Evolutionary conservation across 371 early-diverging fungal genomes (phyloP), one percentile per base, ranked within the genome.

Genomic region (Syncephalastrum sp.): DNA sequence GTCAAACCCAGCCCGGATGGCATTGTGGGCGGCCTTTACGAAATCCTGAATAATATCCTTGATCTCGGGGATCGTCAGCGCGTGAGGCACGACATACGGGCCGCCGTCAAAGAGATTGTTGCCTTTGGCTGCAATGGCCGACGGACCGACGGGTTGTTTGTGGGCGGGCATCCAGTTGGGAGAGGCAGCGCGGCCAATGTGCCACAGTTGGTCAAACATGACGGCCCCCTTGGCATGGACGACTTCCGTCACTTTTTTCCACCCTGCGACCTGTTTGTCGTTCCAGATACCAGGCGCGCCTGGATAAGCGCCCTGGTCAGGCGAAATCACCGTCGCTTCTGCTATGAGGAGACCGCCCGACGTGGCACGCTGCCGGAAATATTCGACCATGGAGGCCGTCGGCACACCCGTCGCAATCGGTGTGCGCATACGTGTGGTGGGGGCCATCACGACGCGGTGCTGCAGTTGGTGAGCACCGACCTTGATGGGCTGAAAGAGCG

Each of bases 301-400:
- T 16, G 59, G 60, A 48, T 61, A 67, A 16, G 64, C 62, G 25
- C 69, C 69, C 13, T 75, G 78, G 19, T 59, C 58, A 24, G 72
- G 72, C 27, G 58, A 53, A 47, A 77, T 70, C 14, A 74, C 57
- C 3, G 82, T 77, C 7, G 74, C 87, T 65, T 84, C 87, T n/a
- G 79, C 67, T 16, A 86, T 71, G 33, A 83, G 55, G 4, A 86
- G 60, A 16, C 83, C 84, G 43, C 82, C 82, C 3, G 17, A 14
- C 17, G 72, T 68, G 3, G 82, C 77, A 47, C 87, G 70, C 64
- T 87, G 85, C 4, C 45, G 61, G 53, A 84, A 87, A 58, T 85
- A 81, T 47, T 76, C 71, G 12, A 64, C 72, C 49, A 68, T 59
- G 27, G 79, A 59, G 58, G 67, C 67, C 23, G 73, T 72, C 4